Conservation (phyloP, 2,329 filamentous ascomycete species). For the Triangularia verruculosa region DNA sequence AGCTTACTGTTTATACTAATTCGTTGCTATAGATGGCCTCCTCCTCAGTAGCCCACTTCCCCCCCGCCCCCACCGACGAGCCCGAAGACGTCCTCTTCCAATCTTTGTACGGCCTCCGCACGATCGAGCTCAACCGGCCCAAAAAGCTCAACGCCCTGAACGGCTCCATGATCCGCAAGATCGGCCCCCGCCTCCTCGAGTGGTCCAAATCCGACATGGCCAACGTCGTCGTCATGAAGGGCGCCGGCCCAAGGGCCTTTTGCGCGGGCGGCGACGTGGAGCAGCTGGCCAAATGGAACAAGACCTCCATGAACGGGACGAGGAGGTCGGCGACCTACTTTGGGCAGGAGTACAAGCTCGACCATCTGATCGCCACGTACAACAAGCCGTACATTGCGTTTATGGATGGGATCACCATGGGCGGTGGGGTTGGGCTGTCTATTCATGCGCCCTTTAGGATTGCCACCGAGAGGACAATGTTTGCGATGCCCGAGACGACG, state of each 20-base stretch:
- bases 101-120: conserved; percentile 83
- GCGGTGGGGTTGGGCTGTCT: conserved; percentile 89
- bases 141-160: conserved; percentile 90
- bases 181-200: conserved; percentile 81
- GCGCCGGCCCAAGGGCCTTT: conserved; percentile 76
- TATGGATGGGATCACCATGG: conserved; percentile 99
- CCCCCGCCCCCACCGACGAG: conserved; percentile 65
- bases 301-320: conserved; percentile 51
- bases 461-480: conserved; percentile 90
- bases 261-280: conserved; percentile 93
- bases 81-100: conserved; percentile 90
- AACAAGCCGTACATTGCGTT: conserved; percentile 89
- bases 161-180: conserved; percentile 93
- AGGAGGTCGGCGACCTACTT: conserved; percentile 81
- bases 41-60: conserved; percentile 35
- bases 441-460: conserved; percentile 95
- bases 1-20: not conserved
- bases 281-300: conserved; percentile 71
- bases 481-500: conserved; percentile 97
- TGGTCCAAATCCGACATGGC: conserved; percentile 95
- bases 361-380: conserved; percentile 94
- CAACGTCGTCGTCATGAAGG: conserved; percentile 89
- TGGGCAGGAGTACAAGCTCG: conserved; percentile 89
- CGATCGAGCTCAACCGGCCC: conserved; percentile 90
- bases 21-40: conserved; percentile 37